These are phyloP conservation scores for Xerocomellus amylosporus DNA, from an alignment of 768 basidiomycete genomes.

Conservation along the genomic window DNA sequence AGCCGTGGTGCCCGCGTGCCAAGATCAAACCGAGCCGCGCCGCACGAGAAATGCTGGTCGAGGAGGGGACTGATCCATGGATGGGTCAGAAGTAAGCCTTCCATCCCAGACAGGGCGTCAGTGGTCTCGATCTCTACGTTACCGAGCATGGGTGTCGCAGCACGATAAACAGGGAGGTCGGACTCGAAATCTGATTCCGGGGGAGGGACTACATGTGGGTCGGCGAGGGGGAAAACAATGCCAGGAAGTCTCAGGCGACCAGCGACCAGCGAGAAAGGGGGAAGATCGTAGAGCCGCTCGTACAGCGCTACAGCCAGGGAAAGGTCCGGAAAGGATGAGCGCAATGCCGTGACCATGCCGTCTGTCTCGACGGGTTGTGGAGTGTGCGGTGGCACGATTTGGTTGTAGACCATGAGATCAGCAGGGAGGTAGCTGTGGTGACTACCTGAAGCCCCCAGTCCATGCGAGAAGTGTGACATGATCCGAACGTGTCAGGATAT, in stretches of 20 bases:
- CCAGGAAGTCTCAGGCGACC: too few species aligned
- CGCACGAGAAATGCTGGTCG: neutral
- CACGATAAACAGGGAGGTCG: neutral
- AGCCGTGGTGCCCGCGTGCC: neutral
- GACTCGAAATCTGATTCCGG: too few species aligned
- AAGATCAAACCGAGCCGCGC: neutral
- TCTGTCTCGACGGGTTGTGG: neutral
- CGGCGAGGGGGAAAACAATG: too few species aligned
- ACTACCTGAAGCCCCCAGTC: neutral
- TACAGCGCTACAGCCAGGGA: neutral
- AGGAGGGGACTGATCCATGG: conserved; percentile 8
- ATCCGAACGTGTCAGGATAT: too few species aligned
- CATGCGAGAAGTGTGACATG: too few species aligned
- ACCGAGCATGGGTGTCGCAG: neutral
- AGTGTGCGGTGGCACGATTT: too few species aligned
- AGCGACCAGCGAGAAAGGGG: too few species aligned
- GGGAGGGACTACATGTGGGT: too few species aligned
- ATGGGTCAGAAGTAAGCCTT: too few species aligned
- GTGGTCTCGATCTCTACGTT: neutral
- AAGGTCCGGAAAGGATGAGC: neutral
- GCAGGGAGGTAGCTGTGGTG: neutral
- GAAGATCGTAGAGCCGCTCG: too few species aligned
- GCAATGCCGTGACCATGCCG: neutral
- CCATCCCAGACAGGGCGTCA: neutral
- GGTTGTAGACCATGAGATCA: neutral